A percentile compares a stretch with the other conserved stretches of the same genome.
Evolutionary conservation across 768 basidiomycete genomes (phyloP).

Genomic region (Leccinum subgranulosum): DNA sequence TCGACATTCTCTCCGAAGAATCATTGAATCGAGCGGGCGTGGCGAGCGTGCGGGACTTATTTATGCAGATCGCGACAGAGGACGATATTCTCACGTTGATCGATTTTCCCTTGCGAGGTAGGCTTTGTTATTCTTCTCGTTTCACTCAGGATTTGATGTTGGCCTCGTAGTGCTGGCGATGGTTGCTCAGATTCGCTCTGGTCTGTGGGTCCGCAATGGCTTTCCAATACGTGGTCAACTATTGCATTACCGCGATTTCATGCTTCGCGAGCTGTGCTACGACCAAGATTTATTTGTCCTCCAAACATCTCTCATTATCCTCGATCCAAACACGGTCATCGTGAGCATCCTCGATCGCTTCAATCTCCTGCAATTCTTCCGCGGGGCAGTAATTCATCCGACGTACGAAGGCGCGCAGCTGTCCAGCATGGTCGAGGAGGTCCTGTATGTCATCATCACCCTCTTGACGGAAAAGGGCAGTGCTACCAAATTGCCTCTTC

Average conservation of each 20-base stretch:
- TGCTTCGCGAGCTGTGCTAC: constrained; percentile 92
- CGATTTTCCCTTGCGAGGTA: constrained; percentile 88
- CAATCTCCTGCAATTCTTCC: constrained; percentile 76
- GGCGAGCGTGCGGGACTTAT: constrained; percentile 55
- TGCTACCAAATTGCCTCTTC: constrained; percentile 64
- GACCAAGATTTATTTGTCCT: constrained; percentile 94
- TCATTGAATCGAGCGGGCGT: constrained; percentile 50
- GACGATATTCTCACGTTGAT: constrained; percentile 71
- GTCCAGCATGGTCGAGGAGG: constrained; percentile 87
- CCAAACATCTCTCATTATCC: constrained; percentile 76
- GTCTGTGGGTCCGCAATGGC: constrained; percentile 97
- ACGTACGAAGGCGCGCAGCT: constrained; percentile 70
- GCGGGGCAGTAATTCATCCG: constrained; percentile 51
- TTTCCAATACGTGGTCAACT: constrained; percentile 93
- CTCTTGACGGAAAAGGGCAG: constrained; percentile 80
- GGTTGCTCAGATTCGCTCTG: constrained; percentile 93
- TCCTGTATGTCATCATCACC: constrained; percentile 82
- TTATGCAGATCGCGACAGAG: constrained; percentile 60
- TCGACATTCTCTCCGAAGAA: constrained; percentile 60
- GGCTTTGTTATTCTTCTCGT: constrained; percentile 21
- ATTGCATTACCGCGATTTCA: constrained; percentile 93
- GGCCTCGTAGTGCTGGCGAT: constrained; percentile 68
- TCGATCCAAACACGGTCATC: constrained; percentile 76
- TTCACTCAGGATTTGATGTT: background rate
- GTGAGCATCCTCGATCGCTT: constrained; percentile 90